phyloP scores from a whole-genome alignment of 2,329 filamentous ascomycete species.

The Aureobasidium musti region DNA sequence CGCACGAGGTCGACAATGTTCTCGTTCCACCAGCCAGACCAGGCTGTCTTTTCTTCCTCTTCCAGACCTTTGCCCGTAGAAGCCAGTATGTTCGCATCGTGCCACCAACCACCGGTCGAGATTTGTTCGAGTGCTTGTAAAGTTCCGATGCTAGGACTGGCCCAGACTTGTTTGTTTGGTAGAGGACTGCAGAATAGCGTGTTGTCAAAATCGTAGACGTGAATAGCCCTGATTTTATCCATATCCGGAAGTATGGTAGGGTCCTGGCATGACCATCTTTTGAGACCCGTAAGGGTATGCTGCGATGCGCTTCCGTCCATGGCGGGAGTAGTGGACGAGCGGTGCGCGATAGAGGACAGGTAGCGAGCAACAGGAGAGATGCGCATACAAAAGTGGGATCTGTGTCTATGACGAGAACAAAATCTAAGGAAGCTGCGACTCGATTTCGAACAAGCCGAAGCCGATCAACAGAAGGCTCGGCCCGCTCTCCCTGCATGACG shows the following conservation, averaged over 20 bases:
- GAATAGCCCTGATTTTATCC: slow-evolving; percentile 72
- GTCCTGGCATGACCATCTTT: slow-evolving; percentile 79
- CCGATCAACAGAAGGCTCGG: slow-evolving; percentile 2
- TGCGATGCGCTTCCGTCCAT: slow-evolving; percentile 32
- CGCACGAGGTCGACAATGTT: slow-evolving; percentile 75
- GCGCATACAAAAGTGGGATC: slow-evolving; percentile 6
- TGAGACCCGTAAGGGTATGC: slow-evolving; percentile 70
- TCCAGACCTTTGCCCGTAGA: slow-evolving; percentile 82
- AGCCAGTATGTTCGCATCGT: slow-evolving; percentile 81
- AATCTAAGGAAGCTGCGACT: slow-evolving; percentile 27
- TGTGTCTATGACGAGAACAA: slow-evolving; percentile 26
- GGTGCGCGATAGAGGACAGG: not conserved
- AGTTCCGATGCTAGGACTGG: slow-evolving; percentile 71
- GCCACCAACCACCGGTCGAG: slow-evolving; percentile 92
- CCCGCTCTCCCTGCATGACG: slow-evolving; percentile 23
- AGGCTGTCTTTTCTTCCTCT: slow-evolving; percentile 77
- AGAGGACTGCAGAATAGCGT: slow-evolving; percentile 90
- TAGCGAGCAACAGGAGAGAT: not conserved
- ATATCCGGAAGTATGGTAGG: slow-evolving; percentile 67
- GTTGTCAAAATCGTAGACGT: slow-evolving; percentile 98
- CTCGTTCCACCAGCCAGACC: slow-evolving; percentile 98
- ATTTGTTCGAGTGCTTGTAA: slow-evolving; percentile 76
- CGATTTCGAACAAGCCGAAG: slow-evolving; percentile 4
- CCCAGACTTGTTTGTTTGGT: slow-evolving; percentile 88
- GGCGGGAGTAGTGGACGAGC: not conserved